phyloP scores from a whole-genome alignment of 192 early-diverging fungal species.

The Backusella mclennaniae region DNA sequence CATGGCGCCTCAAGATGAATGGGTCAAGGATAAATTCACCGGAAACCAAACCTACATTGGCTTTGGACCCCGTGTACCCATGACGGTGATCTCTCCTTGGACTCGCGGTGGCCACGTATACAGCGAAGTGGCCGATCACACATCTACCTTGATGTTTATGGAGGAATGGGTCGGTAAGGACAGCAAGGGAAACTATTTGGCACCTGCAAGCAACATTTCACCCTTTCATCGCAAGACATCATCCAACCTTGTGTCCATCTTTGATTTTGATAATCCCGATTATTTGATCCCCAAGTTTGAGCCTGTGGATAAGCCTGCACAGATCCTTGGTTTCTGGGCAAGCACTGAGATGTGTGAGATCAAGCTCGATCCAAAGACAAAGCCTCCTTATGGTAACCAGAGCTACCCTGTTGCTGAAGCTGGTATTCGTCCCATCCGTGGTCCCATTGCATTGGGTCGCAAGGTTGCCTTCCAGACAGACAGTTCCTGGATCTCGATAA shows the following conservation, averaged over 20 bases:
- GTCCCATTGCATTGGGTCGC: not conserved
- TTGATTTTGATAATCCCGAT: not conserved
- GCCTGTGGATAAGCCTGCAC: not conserved
- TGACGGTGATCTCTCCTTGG: conserved; percentile 20
- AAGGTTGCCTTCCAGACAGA: not conserved
- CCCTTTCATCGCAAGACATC: not conserved
- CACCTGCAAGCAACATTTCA: conserved; percentile 16
- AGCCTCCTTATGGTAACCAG: conserved; percentile 19
- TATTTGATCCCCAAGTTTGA: not conserved
- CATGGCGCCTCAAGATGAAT: conserved; percentile 7
- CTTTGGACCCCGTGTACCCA: conserved; percentile 22
- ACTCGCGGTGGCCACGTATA: conserved; percentile 27
- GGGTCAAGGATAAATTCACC: conserved; percentile 10
- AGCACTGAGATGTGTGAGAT: not conserved
- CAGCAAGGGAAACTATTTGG: conserved; percentile 12
- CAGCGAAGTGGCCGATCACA: conserved; percentile 24
- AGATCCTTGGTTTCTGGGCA: conserved; percentile 9
- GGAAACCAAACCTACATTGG: not conserved
- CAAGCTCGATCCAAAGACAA: conserved; percentile 7
- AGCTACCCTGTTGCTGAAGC: not conserved
- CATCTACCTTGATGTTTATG: conserved; percentile 17
- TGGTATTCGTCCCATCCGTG: not conserved
- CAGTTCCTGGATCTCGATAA: not conserved
- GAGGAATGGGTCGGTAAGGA: conserved; percentile 26
- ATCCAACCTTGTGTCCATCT: not conserved